Conservation (phyloP, 495 filamentous ascomycete genomes). For the Hypoxylon fuscum region DNA sequence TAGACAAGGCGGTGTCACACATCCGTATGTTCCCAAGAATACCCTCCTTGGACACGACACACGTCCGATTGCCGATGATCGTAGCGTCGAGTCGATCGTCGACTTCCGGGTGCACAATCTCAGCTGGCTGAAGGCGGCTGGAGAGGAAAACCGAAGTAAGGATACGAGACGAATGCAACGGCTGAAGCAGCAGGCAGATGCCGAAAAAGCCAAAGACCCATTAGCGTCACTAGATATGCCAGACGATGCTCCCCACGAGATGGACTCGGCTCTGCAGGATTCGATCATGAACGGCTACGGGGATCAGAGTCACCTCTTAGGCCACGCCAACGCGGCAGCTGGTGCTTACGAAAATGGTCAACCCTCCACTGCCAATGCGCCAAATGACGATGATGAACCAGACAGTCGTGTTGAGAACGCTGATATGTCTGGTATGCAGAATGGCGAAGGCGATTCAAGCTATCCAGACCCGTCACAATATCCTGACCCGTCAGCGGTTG, state of each 20-base stretch:
- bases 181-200: constrained; percentile 60
- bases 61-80: constrained; percentile 82
- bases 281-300: constrained; percentile 46
- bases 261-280: constrained; percentile 47
- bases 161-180: constrained; percentile 61
- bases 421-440: constrained; percentile 43
- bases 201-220: constrained; percentile 59
- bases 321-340: constrained; percentile 2
- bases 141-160: constrained; percentile 60
- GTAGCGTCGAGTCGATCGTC: constrained; percentile 86
- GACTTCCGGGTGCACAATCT: constrained; percentile 87
- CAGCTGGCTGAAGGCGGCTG: constrained; percentile 69
- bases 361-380: constrained; percentile 1
- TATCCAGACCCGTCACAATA: constrained; percentile 52
- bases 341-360: constrained; percentile 14
- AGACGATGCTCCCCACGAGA: constrained; percentile 45
- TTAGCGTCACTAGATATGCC: constrained; percentile 33
- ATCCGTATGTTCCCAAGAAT: constrained; percentile 81
- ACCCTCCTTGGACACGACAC: constrained; percentile 91
- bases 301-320: constrained; percentile 43
- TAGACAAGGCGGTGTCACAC: constrained; percentile 55
- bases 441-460: constrained; percentile 37
- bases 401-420: constrained; percentile 32
- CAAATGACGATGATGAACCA: constrained; percentile 2
- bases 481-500: constrained; percentile 56